phyloP scores from a whole-genome alignment of 2,329 filamentous ascomycete genomes.

The Chrysosporium keratinophilum region DNA sequence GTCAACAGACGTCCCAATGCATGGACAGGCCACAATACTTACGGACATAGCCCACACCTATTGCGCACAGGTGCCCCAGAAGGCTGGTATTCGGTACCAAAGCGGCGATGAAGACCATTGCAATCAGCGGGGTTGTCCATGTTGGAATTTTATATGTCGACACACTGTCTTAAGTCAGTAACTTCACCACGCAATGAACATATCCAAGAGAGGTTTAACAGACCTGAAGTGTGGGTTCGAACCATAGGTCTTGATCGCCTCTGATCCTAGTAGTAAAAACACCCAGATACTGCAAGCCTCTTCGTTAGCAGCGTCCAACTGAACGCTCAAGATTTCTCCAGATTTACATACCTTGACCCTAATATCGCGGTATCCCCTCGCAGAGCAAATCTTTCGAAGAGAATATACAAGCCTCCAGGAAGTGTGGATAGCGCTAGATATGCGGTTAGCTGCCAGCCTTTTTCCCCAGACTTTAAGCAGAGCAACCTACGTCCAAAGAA shows the following conservation, averaged over 20 bases:
- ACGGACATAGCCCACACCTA: constrained; percentile 81
- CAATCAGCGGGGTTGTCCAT: constrained; percentile 76
- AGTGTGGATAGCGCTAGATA: constrained; percentile 61
- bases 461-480: background rate
- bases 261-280: constrained; percentile 73
- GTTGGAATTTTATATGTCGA: constrained; percentile 68
- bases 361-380: constrained; percentile 62
- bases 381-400: constrained; percentile 65
- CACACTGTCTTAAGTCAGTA: constrained; percentile 35
- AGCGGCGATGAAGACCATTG: constrained; percentile 63
- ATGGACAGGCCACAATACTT: constrained; percentile 30
- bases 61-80: constrained; percentile 73
- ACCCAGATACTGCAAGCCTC: constrained; percentile 65
- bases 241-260: constrained; percentile 76
- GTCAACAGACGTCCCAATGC: background rate
- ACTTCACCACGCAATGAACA: background rate
- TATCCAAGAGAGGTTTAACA: constrained; percentile 7
- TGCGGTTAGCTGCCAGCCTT: background rate
- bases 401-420: constrained; percentile 69
- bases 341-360: constrained; percentile 60
- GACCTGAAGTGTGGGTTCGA: constrained; percentile 66
- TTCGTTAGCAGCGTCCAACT: background rate
- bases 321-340: background rate
- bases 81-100: constrained; percentile 74
- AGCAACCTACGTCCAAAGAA: constrained; percentile 74